Evolutionary conservation across 345 rosid species (phyloP), one percentile per base, ranked within the genome.

Genomic region (Eucalyptus erythrocorys): DNA sequence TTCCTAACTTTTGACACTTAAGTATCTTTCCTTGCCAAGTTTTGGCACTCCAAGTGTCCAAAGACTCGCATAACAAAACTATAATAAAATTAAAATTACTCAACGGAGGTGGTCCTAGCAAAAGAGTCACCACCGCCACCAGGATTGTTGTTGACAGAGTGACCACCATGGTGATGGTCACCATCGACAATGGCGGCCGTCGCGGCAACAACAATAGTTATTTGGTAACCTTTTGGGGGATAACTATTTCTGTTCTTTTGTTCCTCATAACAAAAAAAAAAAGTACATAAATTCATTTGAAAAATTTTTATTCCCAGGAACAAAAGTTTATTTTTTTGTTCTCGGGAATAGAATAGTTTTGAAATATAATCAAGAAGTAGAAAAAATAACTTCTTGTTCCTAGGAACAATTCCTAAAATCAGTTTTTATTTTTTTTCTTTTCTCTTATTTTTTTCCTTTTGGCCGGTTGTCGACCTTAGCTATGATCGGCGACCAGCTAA

Each of bases 401-500:
- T 51, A 0, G 0, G 2, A 51, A 51, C 9, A 51, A 51, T 3
- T 51, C 24, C 10, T 19, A 51, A 0, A 7, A 51, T 51, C 0
- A 1, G 2, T 17, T 51, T 2, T 50, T 17, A 3, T 17, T 16
- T 6, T 6, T 49, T 49, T 5, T 14, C 0, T 14, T 17, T 49
- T 15, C 3, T 49, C 4, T 50, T 50, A 0, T 50, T 50, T 4
- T 3, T 24, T 19, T 51, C 24, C 2, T 51, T 51, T 51, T 51
- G 55, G 55, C 10, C 0, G 1, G 10, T 51, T 2, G 4, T 0
- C 0, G 0, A 4, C 4, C 55, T 51, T 3, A 3, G 0, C 24
- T 51, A 51, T 19, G 55, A 4, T 51, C 0, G 10, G 10, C 0
- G 2, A 51, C 1, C 0, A 0, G 8, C 55, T 4, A 51, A 19